Evolutionary conservation across 352 stramenopile species (phyloP), one percentile per base, ranked within the genome.

Genomic region (Saprolegnia parasitica): DNA sequence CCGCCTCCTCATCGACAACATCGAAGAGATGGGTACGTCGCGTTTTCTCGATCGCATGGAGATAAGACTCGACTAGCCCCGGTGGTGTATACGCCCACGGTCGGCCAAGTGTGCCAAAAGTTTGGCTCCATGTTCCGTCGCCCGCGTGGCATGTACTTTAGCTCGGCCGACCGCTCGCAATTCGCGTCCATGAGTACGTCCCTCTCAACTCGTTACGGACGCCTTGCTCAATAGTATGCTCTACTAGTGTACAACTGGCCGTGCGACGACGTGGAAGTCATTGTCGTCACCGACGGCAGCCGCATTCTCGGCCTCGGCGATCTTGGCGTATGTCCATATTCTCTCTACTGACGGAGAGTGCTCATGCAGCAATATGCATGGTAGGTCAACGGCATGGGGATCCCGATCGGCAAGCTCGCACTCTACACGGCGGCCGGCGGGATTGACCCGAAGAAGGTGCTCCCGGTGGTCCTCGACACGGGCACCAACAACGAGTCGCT

Each of bases 51-150:
- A n/a, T n/a, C n/a, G n/a, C n/a, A n/a, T n/a, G n/a, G n/a, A n/a
- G n/a, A n/a, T n/a, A n/a, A 52, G 18, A 21, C n/a, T 39, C n/a
- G 24, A 0, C 10, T 68, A 68, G 62, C 62, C 8, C 61, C 68
- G 32, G 80, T 99, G 37, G 96, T 99, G 73, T 99, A 99, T 80
- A 99, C 96, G 8, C 96, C 96, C 42, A 99, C 96, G 2, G 96
- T 99, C 11, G 96, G 96, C 15, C 81, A 98, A 5, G 89, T 93
- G 70, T 96, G 89, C 71, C 82, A 96, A 70, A 93, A 96, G 76
- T 98, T 98, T 76, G 91, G 81, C 29, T 83, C 81, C 32, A 80
- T 95, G 39, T 98, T 96, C 78, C 81, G 90, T 47, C 85, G 92
- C 26, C 90, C 95, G 40, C 81, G 93, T 52, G 87, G 87, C 66